phyloP scores from a whole-genome alignment of 1,284 basidiomycete genomes.

The Boletellus dicymbophilus region DNA sequence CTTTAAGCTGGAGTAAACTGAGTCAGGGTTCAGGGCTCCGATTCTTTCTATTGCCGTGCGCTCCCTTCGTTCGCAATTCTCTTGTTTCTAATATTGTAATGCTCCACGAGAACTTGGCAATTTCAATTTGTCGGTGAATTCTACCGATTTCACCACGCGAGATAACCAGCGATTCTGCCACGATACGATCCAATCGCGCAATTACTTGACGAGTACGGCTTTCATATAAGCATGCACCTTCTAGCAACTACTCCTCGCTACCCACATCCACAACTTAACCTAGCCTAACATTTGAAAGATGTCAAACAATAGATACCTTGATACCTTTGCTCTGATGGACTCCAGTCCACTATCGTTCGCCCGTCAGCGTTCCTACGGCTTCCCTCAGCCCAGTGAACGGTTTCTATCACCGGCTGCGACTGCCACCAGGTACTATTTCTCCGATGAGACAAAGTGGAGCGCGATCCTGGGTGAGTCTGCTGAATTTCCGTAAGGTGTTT shows the following conservation, averaged over 20 bases:
- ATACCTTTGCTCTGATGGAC: not conserved
- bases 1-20: not conserved
- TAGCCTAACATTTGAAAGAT: not conserved
- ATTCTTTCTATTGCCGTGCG: not conserved
- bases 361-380: slow-evolving; percentile 3
- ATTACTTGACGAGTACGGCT: not conserved
- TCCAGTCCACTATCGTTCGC: not conserved
- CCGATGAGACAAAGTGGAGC: slow-evolving; percentile 2
- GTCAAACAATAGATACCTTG: not conserved
- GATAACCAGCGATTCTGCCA: not conserved
- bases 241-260: not conserved
- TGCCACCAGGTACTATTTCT: slow-evolving; percentile 8
- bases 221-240: not conserved
- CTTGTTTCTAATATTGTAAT: not conserved
- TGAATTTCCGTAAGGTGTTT: not conserved
- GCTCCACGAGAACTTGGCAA: not conserved
- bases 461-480: slow-evolving; percentile 1
- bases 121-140: not conserved
- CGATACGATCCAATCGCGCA: not conserved
- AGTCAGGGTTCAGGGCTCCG: not conserved
- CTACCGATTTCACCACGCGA: not conserved
- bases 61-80: not conserved
- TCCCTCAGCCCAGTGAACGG: slow-evolving; percentile 1
- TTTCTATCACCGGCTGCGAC: not conserved
- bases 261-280: not conserved